A percentile compares a stretch with the other conserved stretches of the same genome.
These are phyloP conservation scores for Lentinula sp. DNA, from an alignment of 768 basidiomycete genomes.

Conservation along the genomic window DNA sequence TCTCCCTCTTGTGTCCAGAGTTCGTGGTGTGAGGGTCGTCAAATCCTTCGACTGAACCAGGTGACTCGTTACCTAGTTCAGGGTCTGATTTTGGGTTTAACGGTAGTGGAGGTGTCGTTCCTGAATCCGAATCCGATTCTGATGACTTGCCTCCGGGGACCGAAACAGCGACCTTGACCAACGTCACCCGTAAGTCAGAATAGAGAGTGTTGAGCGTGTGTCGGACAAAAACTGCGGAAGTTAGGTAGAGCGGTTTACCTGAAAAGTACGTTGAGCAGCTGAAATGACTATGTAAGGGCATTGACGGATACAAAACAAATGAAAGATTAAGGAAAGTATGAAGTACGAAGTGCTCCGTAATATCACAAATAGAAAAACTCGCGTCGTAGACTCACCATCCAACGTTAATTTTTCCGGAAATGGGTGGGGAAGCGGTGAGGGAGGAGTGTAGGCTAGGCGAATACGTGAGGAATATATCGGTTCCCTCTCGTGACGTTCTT, in stretches of 20 bases:
- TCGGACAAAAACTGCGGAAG: background rate
- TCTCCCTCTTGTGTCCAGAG: background rate
- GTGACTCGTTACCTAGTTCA: too few relatives aligned
- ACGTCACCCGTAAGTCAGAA: background rate
- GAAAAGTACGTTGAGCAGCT: background rate
- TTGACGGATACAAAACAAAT: background rate
- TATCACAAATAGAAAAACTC: too few relatives aligned
- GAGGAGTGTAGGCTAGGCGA: slow-evolving; percentile 2
- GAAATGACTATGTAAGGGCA: background rate
- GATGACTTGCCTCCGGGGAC: background rate
- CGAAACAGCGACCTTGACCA: background rate
- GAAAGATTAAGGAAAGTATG: background rate
- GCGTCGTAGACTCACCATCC: background rate
- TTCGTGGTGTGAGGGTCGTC: background rate
- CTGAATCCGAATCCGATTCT: background rate
- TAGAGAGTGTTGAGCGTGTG: slow-evolving; percentile 3
- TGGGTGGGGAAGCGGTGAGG: background rate
- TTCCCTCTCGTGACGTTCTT: background rate
- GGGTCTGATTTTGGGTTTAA: background rate
- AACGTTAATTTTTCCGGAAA: background rate
- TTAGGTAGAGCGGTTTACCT: slow-evolving; percentile 1
- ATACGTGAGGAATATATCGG: background rate
- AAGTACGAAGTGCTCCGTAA: background rate
- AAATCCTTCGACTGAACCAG: too few relatives aligned
- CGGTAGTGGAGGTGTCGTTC: background rate